These are phyloP conservation scores for Ceratocystis destructans DNA, from an alignment of 2,329 filamentous ascomycete genomes.

Conservation along the genomic window DNA sequence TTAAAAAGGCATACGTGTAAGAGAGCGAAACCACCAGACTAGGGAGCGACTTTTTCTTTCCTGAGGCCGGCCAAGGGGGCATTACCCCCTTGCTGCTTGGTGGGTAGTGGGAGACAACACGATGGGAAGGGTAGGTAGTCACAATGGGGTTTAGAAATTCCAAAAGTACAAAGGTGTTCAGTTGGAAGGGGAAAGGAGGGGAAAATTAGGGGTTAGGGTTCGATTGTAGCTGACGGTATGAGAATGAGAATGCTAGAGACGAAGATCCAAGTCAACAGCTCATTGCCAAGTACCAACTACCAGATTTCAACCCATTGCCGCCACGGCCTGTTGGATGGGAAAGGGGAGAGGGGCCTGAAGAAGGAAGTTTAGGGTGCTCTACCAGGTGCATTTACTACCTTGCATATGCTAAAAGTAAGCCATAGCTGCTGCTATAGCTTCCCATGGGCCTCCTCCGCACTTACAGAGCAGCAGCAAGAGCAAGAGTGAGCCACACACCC, in stretches of 20 bases:
- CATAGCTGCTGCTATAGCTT: background rate
- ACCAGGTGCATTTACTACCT: too few relatives aligned
- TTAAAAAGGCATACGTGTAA: background rate
- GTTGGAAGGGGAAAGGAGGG: background rate
- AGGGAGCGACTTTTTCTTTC: background rate
- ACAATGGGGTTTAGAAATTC: background rate
- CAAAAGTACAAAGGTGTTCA: background rate
- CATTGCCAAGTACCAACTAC: background rate
- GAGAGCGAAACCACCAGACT: background rate
- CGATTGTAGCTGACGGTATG: background rate
- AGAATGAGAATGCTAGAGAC: background rate
- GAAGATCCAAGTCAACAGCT: background rate
- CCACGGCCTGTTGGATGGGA: too few relatives aligned
- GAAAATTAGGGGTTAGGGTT: background rate
- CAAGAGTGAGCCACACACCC: conserved; percentile 6
- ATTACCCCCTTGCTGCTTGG: background rate
- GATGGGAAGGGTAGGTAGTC: background rate
- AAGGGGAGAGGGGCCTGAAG: too few relatives aligned
- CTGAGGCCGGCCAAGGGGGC: too few relatives aligned
- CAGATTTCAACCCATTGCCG: too few relatives aligned
- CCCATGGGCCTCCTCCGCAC: background rate
- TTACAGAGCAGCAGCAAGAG: background rate
- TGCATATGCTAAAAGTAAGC: too few relatives aligned
- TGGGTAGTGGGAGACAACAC: background rate
- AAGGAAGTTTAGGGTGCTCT: too few relatives aligned